phyloP scores from a whole-genome alignment of 805 yeast species.

The Tetrapisispora iriomotensis region DNA sequence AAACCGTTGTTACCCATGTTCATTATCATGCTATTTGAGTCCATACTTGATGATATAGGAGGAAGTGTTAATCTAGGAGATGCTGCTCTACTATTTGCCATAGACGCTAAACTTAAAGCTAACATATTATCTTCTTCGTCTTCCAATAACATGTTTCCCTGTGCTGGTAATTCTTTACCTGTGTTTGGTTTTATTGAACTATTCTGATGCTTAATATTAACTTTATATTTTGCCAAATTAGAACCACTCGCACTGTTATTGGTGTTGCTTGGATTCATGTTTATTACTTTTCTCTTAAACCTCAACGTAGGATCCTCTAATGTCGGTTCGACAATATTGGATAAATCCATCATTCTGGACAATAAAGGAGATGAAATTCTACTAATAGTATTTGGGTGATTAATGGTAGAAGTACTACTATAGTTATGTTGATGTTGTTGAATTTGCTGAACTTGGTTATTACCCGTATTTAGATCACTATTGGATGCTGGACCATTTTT shows the following conservation, averaged over 20 bases:
- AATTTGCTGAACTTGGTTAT: neutral
- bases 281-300: conserved; percentile 15
- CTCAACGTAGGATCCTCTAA: conserved; percentile 28
- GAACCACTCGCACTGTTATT: neutral
- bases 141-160: conserved; percentile 9
- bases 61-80: conserved; percentile 27
- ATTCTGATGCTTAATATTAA: neutral
- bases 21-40: conserved; percentile 9
- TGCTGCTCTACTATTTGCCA: conserved; percentile 30
- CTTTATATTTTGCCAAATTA: neutral
- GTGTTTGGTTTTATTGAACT: neutral
- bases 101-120: conserved; percentile 28
- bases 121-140: conserved; percentile 29
- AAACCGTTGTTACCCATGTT: neutral
- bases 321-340: conserved; percentile 31
- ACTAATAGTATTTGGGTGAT: conserved; percentile 15
- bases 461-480: neutral
- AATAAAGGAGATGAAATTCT: conserved; percentile 28
- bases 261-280: neutral
- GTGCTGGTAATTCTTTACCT: conserved; percentile 5
- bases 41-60: conserved; percentile 20
- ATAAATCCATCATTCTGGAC: conserved; percentile 30
- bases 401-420: conserved; percentile 1
- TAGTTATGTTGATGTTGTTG: conserved; percentile 1
- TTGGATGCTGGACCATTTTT: conserved; percentile 8